These are phyloP conservation scores for Penicillium antarcticum DNA, from an alignment of 495 filamentous ascomycete species.

Conservation along the genomic window DNA sequence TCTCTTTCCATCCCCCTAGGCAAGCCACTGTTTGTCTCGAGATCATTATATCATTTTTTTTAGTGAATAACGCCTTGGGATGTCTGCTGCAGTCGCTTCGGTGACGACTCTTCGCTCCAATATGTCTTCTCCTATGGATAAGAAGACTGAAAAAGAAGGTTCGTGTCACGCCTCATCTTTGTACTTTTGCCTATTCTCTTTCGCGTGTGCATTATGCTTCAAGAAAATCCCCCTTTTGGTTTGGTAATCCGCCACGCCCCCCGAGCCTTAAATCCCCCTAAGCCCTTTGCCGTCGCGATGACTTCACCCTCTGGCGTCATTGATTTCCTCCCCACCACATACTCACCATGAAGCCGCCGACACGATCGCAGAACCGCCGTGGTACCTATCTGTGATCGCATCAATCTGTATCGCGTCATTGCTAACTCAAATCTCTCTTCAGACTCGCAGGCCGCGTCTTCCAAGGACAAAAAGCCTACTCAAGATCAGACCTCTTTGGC, in stretches of 20 bases:
- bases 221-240: slow-evolving; percentile 19
- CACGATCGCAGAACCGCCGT: slow-evolving; percentile 19
- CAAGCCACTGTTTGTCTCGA: slow-evolving; percentile 14
- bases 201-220: slow-evolving; percentile 13
- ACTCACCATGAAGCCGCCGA: slow-evolving; percentile 18
- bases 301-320: slow-evolving; percentile 47
- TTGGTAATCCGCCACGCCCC: slow-evolving; percentile 38
- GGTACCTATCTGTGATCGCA: slow-evolving; percentile 29
- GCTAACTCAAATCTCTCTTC: slow-evolving; percentile 24
- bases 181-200: slow-evolving; percentile 5
- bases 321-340: slow-evolving; percentile 22
- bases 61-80: slow-evolving; percentile 12
- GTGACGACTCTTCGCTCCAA: slow-evolving; percentile 30
- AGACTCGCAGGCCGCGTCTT: slow-evolving; percentile 44
- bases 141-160: slow-evolving; percentile 44
- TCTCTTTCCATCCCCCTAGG: slow-evolving; percentile 14
- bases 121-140: slow-evolving; percentile 46
- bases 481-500: slow-evolving; percentile 58
- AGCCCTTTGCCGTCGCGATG: slow-evolving; percentile 39
- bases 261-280: slow-evolving; percentile 25
- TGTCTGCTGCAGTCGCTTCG: slow-evolving; percentile 49
- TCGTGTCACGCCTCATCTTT: slow-evolving; percentile 12
- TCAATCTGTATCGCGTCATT: slow-evolving; percentile 11
- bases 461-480: slow-evolving; percentile 40
- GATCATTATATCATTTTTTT: slow-evolving; percentile 4